Evolutionary conservation across 1,284 basidiomycete species (phyloP).

Genomic region (Microbotryum saponariae): DNA sequence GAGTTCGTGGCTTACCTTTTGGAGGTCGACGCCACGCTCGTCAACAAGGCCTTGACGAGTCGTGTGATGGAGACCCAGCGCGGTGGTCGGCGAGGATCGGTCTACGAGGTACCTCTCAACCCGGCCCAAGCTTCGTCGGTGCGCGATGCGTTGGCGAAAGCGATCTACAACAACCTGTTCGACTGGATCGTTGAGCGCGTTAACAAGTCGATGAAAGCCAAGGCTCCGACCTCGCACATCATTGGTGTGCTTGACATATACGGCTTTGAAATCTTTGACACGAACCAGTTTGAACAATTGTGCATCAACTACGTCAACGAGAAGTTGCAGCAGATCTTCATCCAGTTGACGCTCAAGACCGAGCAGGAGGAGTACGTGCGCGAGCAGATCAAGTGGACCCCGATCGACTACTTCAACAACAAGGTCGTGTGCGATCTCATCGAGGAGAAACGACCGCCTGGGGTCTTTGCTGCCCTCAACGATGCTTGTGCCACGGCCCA

Average conservation of each 20-base stretch:
- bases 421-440: slow-evolving; percentile 93
- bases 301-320: slow-evolving; percentile 99
- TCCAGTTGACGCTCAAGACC: slow-evolving; percentile 95
- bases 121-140: slow-evolving; percentile 81
- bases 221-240: slow-evolving; percentile 64
- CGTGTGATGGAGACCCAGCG: slow-evolving; percentile 87
- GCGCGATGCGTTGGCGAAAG: slow-evolving; percentile 87
- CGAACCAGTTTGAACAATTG: slow-evolving; percentile 97
- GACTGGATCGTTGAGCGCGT: slow-evolving; percentile 98
- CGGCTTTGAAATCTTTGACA: slow-evolving; percentile 96
- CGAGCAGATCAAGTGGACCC: slow-evolving; percentile 98
- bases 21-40: slow-evolving; percentile 68
- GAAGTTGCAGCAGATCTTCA: slow-evolving; percentile 89
- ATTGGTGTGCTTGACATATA: slow-evolving; percentile 98
- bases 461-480: slow-evolving; percentile 95
- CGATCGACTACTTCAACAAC: slow-evolving; percentile 96
- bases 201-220: slow-evolving; percentile 91
- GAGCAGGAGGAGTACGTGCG: slow-evolving; percentile 99
- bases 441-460: slow-evolving; percentile 90
- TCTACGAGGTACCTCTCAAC: slow-evolving; percentile 95
- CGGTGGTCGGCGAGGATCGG: slow-evolving; percentile 79
- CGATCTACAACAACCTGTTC: slow-evolving; percentile 97
- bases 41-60: slow-evolving; percentile 79
- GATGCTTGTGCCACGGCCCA: slow-evolving; percentile 98
- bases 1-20: slow-evolving; percentile 94